Evolutionary conservation across 345 rosid species (phyloP).

Genomic region (Viola odorata): DNA sequence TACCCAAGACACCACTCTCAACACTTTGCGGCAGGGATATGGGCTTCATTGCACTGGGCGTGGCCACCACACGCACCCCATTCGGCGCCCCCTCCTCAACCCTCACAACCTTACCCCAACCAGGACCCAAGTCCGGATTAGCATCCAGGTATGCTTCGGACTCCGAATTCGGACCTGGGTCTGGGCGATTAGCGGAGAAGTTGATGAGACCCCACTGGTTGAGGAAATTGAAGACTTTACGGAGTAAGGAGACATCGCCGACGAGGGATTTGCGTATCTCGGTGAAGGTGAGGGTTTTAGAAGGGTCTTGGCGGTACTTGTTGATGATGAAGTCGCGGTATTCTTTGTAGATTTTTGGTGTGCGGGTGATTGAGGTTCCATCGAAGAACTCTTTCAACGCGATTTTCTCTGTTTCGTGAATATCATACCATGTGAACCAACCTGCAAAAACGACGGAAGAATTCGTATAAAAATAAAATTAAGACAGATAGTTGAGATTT

Average conservation of each 20-base stretch:
- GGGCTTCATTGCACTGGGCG: constrained; percentile 64
- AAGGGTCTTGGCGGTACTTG: constrained; percentile 76
- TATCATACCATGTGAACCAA: constrained; percentile 93
- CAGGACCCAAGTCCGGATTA: constrained; percentile 15
- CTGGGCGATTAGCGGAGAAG: constrained; percentile 25
- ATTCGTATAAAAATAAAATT: background rate
- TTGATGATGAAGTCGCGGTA: constrained; percentile 88
- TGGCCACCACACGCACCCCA: constrained; percentile 71
- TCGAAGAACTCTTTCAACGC: constrained; percentile 75
- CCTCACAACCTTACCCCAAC: constrained; percentile 19
- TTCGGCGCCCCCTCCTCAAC: constrained; percentile 63
- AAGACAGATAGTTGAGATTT: background rate
- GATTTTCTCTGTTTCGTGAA: constrained; percentile 75
- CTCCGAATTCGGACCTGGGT: constrained; percentile 10
- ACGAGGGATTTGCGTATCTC: constrained; percentile 68
- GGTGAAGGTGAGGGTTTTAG: constrained; percentile 65
- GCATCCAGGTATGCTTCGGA: background rate
- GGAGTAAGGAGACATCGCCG: constrained; percentile 77
- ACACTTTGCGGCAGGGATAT: constrained; percentile 29
- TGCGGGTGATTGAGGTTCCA: constrained; percentile 75
- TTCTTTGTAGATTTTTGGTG: constrained; percentile 88
- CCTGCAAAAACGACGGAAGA: constrained; percentile 27
- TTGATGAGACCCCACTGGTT: constrained; percentile 79
- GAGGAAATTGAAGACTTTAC: constrained; percentile 64
- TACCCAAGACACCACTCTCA: constrained; percentile 14